These are phyloP conservation scores for Zizania latifolia DNA, from an alignment of 176 grass and related monocot species.

Conservation along the genomic window DNA sequence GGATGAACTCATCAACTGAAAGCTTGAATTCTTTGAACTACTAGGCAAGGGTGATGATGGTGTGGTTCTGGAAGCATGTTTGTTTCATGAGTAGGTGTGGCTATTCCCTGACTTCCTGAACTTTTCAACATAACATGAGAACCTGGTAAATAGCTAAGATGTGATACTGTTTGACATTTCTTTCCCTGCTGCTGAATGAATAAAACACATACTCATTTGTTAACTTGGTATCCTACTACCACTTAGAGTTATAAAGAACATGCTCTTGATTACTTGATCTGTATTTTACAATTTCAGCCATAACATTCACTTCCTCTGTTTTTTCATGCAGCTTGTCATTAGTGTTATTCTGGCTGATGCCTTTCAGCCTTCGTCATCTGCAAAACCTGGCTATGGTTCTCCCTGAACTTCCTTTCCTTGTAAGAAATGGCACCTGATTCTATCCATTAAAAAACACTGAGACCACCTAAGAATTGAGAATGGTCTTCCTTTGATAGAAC, in stretches of 20 bases:
- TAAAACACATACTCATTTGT: neutral
- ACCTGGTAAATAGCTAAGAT: neutral
- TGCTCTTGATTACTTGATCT: neutral
- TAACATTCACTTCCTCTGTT: neutral
- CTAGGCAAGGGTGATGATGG: neutral
- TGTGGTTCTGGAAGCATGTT: neutral
- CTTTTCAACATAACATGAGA: neutral
- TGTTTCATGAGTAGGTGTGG: neutral
- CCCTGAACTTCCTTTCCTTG: slow-evolving; percentile 5
- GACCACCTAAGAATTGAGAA: slow-evolving; percentile 10
- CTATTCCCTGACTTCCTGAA: slow-evolving; percentile 8
- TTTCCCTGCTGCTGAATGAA: neutral
- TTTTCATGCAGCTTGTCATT: neutral
- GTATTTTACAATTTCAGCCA: neutral
- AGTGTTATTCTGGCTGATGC: neutral
- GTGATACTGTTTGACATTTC: slow-evolving; percentile 4
- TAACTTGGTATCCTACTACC: neutral
- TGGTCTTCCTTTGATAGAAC: slow-evolving; percentile 16
- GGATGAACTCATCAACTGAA: neutral
- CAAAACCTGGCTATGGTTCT: neutral
- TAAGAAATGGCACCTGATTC: slow-evolving; percentile 16
- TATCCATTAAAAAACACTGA: slow-evolving; percentile 6
- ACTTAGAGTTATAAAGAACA: neutral
- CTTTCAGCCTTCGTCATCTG: neutral
- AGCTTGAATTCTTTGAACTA: neutral